A percentile compares a stretch with the other conserved stretches of the same genome.
These are phyloP conservation scores for Paecilomyces formosus DNA, from an alignment of 2,329 filamentous ascomycete genomes.

Conservation along the genomic window DNA sequence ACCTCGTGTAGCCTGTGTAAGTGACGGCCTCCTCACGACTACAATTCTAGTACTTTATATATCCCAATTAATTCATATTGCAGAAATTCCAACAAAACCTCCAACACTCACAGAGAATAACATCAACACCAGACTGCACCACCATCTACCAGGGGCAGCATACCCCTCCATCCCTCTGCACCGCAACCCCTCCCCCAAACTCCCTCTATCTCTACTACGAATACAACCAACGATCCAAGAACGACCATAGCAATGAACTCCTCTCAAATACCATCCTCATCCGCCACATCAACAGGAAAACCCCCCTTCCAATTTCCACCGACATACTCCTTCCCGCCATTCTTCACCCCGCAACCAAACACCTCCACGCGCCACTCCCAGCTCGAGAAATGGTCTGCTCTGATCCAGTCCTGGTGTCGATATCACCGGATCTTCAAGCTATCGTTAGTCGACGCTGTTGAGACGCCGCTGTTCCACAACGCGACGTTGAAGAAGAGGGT, in stretches of 20 bases:
- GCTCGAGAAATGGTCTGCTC: constrained; percentile 75
- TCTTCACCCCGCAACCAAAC: constrained; percentile 43
- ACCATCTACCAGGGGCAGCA: background rate
- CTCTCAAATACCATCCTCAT: background rate
- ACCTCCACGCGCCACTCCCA: constrained; percentile 36
- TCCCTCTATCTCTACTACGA: background rate
- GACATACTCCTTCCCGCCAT: constrained; percentile 47
- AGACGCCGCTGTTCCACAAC: constrained; percentile 53
- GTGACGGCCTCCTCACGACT: background rate
- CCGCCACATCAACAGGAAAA: constrained; percentile 8
- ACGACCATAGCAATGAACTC: background rate
- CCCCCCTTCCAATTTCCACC: constrained; percentile 32
- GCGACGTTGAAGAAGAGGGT: constrained; percentile 36
- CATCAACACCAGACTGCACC: background rate
- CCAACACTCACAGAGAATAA: background rate
- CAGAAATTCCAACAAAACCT: background rate
- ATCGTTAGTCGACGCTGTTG: constrained; percentile 54
- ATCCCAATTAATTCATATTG: background rate
- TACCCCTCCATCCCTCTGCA: background rate
- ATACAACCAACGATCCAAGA: background rate
- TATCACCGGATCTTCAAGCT: constrained; percentile 71
- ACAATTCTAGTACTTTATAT: background rate
- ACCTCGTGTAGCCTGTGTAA: background rate
- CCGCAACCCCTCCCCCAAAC: too few relatives aligned
- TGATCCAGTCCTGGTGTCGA: constrained; percentile 77